These are phyloP conservation scores for Aspergillus sojae DNA, from an alignment of 2,329 filamentous ascomycete genomes.

Conservation along the genomic window DNA sequence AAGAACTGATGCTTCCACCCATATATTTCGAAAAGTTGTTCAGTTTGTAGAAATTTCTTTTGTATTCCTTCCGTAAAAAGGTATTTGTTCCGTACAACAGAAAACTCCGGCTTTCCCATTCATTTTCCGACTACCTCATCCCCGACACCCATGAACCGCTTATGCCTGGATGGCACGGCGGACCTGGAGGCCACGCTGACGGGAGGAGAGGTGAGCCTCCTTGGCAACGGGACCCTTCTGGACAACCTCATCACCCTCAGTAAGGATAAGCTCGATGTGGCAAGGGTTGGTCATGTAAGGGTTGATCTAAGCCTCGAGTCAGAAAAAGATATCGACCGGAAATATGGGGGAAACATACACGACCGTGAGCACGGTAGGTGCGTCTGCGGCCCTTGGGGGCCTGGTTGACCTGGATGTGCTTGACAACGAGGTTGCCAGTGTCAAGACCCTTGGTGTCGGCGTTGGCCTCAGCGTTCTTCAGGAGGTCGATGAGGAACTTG, in stretches of 20 bases:
- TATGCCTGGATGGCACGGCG: constrained; percentile 63
- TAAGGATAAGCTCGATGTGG: constrained; percentile 99
- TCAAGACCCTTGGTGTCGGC: constrained; percentile 96
- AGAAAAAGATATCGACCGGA: background rate
- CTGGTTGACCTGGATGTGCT: constrained; percentile 99
- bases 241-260: constrained; percentile 94
- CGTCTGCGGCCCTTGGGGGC: constrained; percentile 98
- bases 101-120: constrained; percentile 43
- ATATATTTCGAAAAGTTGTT: constrained; percentile 1
- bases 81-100: constrained; percentile 36
- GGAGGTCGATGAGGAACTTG: constrained; percentile 94
- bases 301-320: constrained; percentile 74
- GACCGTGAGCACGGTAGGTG: constrained; percentile 99
- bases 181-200: constrained; percentile 79
- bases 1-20: constrained; percentile 1
- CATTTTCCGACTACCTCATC: constrained; percentile 32
- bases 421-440: constrained; percentile 95
- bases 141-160: constrained; percentile 34
- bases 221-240: constrained; percentile 78
- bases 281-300: constrained; percentile 99
- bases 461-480: constrained; percentile 97
- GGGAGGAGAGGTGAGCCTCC: constrained; percentile 75
- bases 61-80: constrained; percentile 33
- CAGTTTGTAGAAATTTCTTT: constrained; percentile 21
- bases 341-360: constrained; percentile 68